phyloP scores from a whole-genome alignment of 2,329 filamentous ascomycete species.

The Taxawa tesnikishii region DNA sequence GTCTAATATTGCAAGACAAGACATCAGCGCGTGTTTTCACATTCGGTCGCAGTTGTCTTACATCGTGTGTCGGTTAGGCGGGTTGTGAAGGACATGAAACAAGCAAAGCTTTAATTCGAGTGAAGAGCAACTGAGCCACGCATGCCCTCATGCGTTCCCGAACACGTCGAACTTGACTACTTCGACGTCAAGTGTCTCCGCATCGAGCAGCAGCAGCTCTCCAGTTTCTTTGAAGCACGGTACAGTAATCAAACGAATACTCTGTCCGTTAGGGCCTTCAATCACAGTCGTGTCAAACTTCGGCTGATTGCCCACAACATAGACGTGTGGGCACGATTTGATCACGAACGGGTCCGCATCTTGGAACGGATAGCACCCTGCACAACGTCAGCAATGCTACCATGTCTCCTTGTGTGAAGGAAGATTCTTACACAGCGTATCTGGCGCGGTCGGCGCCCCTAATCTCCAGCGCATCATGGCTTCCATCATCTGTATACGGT shows the following conservation, averaged over 20 bases:
- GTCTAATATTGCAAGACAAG: too few relatives aligned
- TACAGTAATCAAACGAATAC: slow-evolving; percentile 66
- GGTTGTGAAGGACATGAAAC: too few relatives aligned
- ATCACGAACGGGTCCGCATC: slow-evolving; percentile 86
- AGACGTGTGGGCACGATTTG: slow-evolving; percentile 75
- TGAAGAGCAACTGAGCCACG: too few relatives aligned
- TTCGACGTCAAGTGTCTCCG: slow-evolving; percentile 71
- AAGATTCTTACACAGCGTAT: slow-evolving; percentile 74
- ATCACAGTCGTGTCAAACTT: slow-evolving; percentile 50
- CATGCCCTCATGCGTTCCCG: too few relatives aligned
- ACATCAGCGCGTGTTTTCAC: too few relatives aligned
- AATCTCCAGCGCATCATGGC: slow-evolving; percentile 87
- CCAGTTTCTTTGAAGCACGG: slow-evolving; percentile 70
- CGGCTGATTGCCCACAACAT: slow-evolving; percentile 55
- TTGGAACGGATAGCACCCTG: slow-evolving; percentile 93
- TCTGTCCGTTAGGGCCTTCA: slow-evolving; percentile 44
- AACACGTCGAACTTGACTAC: slow-evolving; percentile 46
- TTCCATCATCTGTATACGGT: slow-evolving; percentile 82
- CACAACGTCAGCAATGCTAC: too few relatives aligned
- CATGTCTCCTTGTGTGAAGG: too few relatives aligned
- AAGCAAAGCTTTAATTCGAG: too few relatives aligned
- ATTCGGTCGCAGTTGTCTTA: too few relatives aligned
- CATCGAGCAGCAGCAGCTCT: slow-evolving; percentile 72
- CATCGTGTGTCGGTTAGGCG: too few relatives aligned
- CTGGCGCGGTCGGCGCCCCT: slow-evolving; percentile 83